A percentile compares a stretch with the other conserved stretches of the same genome.
These are phyloP conservation scores for Zea mays DNA, from an alignment of 176 grass and related monocot species.

Conservation along the genomic window DNA sequence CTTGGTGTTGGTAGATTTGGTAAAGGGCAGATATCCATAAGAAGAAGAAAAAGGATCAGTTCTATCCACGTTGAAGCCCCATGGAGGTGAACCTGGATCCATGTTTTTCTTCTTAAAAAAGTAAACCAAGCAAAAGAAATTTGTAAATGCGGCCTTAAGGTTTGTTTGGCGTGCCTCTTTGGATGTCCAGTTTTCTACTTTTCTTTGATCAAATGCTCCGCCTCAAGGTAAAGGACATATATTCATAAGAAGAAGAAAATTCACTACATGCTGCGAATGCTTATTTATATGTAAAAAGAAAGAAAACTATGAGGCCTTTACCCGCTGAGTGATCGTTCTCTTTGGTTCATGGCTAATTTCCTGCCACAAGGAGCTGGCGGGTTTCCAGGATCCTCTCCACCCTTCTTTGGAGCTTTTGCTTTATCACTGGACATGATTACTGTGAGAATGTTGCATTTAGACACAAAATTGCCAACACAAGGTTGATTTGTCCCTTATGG, in stretches of 20 bases:
- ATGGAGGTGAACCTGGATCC: no score
- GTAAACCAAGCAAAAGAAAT: neutral
- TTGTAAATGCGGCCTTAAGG: neutral
- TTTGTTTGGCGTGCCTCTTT: constrained; percentile 62
- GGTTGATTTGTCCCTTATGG: no score
- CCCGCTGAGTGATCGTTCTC: constrained; percentile 48
- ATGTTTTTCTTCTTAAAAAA: neutral
- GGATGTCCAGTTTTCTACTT: constrained; percentile 59
- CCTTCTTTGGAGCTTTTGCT: constrained; percentile 42
- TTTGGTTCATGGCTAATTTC: constrained; percentile 42
- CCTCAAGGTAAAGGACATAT: constrained; percentile 35
- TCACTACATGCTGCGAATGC: neutral
- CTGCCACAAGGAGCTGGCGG: constrained; percentile 34
- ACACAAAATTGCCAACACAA: no score
- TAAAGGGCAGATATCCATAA: no score
- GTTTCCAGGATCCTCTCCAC: constrained; percentile 39
- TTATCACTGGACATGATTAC: constrained; percentile 47
- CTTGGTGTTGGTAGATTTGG: constrained; percentile 9
- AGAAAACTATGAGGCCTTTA: constrained; percentile 34
- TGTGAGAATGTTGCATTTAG: neutral
- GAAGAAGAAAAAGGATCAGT: no score
- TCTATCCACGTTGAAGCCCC: no score
- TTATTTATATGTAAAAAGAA: neutral
- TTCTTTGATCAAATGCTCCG: constrained; percentile 85
- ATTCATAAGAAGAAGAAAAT: constrained; percentile 1